These are phyloP conservation scores for Megacollybia marginata DNA, from an alignment of 768 basidiomycete genomes.

Conservation along the genomic window DNA sequence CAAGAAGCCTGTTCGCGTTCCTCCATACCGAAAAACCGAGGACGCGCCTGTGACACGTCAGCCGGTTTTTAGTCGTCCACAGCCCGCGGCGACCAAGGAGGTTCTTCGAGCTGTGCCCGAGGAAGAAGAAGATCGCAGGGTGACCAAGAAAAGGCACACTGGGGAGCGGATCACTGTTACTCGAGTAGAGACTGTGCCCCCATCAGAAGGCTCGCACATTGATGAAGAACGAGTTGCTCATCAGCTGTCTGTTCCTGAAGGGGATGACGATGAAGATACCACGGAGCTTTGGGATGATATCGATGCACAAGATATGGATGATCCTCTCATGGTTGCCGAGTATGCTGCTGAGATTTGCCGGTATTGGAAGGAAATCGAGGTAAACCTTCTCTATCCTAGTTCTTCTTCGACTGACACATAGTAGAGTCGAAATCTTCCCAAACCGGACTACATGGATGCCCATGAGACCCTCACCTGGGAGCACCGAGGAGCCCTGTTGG, in stretches of 20 bases:
- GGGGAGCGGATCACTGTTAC: not conserved
- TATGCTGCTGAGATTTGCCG: slow-evolving; percentile 92
- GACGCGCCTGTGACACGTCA: too few species aligned
- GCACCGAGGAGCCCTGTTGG: slow-evolving; percentile 90
- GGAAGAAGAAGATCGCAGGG: not conserved
- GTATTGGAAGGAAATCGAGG: slow-evolving; percentile 88
- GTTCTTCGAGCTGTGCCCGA: not conserved
- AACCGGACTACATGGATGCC: slow-evolving; percentile 89
- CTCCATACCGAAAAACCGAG: too few species aligned
- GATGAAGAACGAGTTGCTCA: slow-evolving; percentile 27
- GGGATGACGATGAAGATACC: slow-evolving; percentile 59
- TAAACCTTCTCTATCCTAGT: slow-evolving; percentile 23
- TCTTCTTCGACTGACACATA: not conserved
- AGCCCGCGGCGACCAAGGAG: not conserved
- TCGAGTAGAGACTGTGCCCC: not conserved
- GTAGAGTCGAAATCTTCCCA: slow-evolving; percentile 64
- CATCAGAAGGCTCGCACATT: not conserved
- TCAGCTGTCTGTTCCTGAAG: slow-evolving; percentile 44
- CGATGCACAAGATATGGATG: slow-evolving; percentile 86
- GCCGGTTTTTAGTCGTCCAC: not conserved
- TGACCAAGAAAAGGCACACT: not conserved
- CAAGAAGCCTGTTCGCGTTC: not conserved
- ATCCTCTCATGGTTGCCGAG: slow-evolving; percentile 95
- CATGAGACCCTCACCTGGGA: slow-evolving; percentile 96
- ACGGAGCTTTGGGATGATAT: slow-evolving; percentile 83